Base-by-base conservation (phyloP, 2,329 filamentous ascomycete species). In the Colletotrichum sp. region DNA sequence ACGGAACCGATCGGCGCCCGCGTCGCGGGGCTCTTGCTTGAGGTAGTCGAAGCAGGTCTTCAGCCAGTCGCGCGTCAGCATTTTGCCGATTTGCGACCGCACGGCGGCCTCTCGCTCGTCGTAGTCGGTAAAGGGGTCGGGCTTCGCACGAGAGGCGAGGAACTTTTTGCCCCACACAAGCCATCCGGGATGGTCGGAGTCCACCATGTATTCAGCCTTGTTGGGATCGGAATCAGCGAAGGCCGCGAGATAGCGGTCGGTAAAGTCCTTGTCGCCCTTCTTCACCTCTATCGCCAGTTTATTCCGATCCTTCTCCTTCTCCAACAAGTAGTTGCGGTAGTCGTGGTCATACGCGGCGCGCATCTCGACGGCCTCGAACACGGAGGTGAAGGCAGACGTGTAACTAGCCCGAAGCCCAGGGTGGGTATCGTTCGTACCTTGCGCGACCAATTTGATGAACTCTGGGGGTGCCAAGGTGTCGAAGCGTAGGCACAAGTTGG, bases 111-210 rank as follows among this genome's bases (percentile, higher is more conserved):
- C 97, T 0, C 95, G 87, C 16, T 95, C 92, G 80, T 99, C 97
- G 80, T 97, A 99, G 59, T 84, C 86, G 52, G 88, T 91, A 84
- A 87, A 98, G 81, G 84, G 92, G 84, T 82, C 86, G 77, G 96
- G 92, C 68, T 94, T 93, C 4, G 94, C 92, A 76, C 92, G 92
- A 83, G 93, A 96, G 0, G 94, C 97, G 16, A 92, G 93, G 88
- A 98, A 96, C 36, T 90, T 92, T 84, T 97, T 95, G 68, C 94
- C 94, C 97, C 97, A 99, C 1, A 98, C 96, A 21, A 99, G 89
- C 97, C 97, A 99, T 36, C 97, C 97, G 6, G 96, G 95, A 82
- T 97, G 94, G 82, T 98, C 96, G 70, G 92, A 91, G 81, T 99
- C 97, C 61, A 98, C 92, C 82, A 96, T 97, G 83, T 97, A 98